Evolutionary conservation across 192 early-diverging fungal species (phyloP).

Genomic region (Linnemannia elongata): DNA sequence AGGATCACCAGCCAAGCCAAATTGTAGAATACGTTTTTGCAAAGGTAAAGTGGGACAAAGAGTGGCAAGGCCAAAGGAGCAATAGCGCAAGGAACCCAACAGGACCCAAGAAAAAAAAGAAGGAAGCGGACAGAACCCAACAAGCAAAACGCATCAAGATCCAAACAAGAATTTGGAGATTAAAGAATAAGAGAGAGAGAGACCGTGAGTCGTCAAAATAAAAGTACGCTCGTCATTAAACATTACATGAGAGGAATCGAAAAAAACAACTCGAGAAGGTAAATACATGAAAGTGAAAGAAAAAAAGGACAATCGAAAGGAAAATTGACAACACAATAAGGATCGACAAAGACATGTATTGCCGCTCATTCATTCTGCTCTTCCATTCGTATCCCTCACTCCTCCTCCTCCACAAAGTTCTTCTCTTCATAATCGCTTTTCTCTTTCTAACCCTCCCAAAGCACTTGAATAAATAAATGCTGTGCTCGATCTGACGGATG

Average conservation of each 20-base stretch:
- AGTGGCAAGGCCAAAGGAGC: conserved; percentile 18
- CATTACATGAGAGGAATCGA: conserved; percentile 56
- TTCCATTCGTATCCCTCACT: conserved; percentile 2
- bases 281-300: conserved; percentile 5
- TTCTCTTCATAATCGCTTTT: conserved; percentile 56
- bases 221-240: conserved; percentile 43
- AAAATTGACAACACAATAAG: conserved; percentile 6
- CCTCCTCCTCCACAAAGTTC: conserved; percentile 3
- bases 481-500: conserved; percentile 55
- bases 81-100: conserved; percentile 16
- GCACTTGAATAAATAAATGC: conserved; percentile 37
- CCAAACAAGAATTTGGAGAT: neutral
- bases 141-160: conserved; percentile 14
- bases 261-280: conserved; percentile 56
- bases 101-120: conserved; percentile 11
- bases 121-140: conserved; percentile 11
- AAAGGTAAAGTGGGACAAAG: conserved; percentile 35
- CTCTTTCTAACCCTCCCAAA: conserved; percentile 55
- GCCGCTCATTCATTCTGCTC: neutral
- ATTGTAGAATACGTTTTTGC: conserved; percentile 1
- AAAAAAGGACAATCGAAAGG: conserved; percentile 1
- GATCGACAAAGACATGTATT: neutral
- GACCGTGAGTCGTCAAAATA: conserved; percentile 60
- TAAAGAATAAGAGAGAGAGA: conserved; percentile 28
- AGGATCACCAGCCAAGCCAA: conserved; percentile 15